These are phyloP conservation scores for Lipomyces sp. DNA, from an alignment of 805 yeast genomes.

Conservation along the genomic window DNA sequence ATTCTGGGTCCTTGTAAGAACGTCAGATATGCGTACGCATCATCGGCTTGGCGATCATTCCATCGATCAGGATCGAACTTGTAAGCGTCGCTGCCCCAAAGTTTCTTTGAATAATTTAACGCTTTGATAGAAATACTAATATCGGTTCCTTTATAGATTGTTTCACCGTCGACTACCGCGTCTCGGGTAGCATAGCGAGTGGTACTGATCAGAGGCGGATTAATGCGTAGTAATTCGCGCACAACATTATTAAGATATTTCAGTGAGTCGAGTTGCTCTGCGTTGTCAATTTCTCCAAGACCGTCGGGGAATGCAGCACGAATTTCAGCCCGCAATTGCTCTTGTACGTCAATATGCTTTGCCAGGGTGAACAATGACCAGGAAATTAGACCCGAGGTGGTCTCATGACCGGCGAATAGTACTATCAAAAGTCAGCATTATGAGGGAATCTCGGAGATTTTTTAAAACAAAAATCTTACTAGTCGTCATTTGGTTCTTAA, in stretches of 20 bases:
- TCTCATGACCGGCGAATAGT: slow-evolving; percentile 35
- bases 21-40: slow-evolving; percentile 24
- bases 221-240: slow-evolving; percentile 22
- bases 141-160: slow-evolving; percentile 18
- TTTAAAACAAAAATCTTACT: background rate
- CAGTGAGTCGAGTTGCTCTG: slow-evolving; percentile 24
- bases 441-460: background rate
- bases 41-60: slow-evolving; percentile 25
- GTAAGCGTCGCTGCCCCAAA: slow-evolving; percentile 32
- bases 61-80: slow-evolving; percentile 33
- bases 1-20: slow-evolving; percentile 28
- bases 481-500: slow-evolving; percentile 25
- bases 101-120: background rate
- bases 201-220: slow-evolving; percentile 27
- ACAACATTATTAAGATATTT: slow-evolving; percentile 22
- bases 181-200: slow-evolving; percentile 18
- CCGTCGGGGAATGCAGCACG: slow-evolving; percentile 29
- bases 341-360: slow-evolving; percentile 25
- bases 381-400: slow-evolving; percentile 25
- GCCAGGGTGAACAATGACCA: slow-evolving; percentile 23
- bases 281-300: slow-evolving; percentile 9
- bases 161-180: slow-evolving; percentile 10
- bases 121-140: background rate
- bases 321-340: slow-evolving; percentile 23
- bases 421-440: background rate